Evolutionary conservation across 345 rosid species (phyloP).

Genomic region (Laguncularia racemosa): DNA sequence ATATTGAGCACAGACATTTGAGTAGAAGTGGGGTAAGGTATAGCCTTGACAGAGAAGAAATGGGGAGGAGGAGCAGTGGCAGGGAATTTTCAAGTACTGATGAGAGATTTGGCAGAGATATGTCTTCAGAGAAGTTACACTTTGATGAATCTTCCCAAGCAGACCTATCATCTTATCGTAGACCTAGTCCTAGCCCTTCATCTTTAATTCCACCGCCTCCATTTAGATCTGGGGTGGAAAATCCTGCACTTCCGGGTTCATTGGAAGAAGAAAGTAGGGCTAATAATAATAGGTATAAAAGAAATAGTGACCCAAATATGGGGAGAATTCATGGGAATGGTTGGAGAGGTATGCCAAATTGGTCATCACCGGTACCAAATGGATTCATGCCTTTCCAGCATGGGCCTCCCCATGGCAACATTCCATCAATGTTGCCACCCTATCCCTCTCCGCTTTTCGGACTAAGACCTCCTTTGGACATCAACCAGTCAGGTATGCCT

Average conservation of each 20-base stretch:
- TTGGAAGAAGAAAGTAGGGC: slow-evolving; percentile 62
- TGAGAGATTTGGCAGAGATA: slow-evolving; percentile 45
- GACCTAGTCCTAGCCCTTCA: slow-evolving; percentile 40
- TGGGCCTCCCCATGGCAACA: slow-evolving; percentile 78
- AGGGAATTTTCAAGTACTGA: slow-evolving; percentile 52
- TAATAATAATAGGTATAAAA: slow-evolving; percentile 49
- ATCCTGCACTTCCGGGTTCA: slow-evolving; percentile 60
- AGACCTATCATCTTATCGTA: slow-evolving; percentile 52
- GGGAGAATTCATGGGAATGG: slow-evolving; percentile 83
- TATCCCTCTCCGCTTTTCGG: slow-evolving; percentile 63
- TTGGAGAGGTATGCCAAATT: slow-evolving; percentile 86
- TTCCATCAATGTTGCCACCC: slow-evolving; percentile 68
- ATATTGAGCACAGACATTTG: slow-evolving; percentile 63
- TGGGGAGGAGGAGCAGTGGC: slow-evolving; percentile 49
- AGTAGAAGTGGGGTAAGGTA: slow-evolving; percentile 50
- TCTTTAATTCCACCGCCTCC: slow-evolving; percentile 52
- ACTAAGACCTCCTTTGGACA: slow-evolving; percentile 79
- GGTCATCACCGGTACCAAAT: slow-evolving; percentile 72
- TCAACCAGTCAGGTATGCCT: slow-evolving; percentile 67
- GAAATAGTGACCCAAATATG: slow-evolving; percentile 51
- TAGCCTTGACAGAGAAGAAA: slow-evolving; percentile 68
- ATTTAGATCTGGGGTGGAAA: slow-evolving; percentile 55
- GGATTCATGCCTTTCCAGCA: slow-evolving; percentile 88
- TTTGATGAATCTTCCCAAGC: slow-evolving; percentile 54
- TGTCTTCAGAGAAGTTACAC: slow-evolving; percentile 39